Conservation (phyloP, 208 protist species). For the Wallacemonas sp. region DNA sequence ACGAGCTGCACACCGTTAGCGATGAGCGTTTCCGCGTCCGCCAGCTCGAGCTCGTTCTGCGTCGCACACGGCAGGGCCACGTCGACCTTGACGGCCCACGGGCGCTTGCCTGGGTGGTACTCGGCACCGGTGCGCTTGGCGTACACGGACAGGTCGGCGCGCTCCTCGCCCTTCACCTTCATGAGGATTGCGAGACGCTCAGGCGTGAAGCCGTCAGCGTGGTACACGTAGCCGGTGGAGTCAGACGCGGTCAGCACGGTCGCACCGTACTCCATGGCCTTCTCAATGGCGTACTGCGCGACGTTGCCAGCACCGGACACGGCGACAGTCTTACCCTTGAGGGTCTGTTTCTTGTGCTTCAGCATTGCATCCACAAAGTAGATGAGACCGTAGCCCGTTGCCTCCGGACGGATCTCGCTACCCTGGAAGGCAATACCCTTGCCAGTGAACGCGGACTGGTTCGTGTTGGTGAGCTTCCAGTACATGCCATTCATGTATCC, state of each 20-base stretch:
- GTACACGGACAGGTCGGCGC: slow-evolving; percentile 67
- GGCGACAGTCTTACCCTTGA: slow-evolving; percentile 72
- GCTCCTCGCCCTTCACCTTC: slow-evolving; percentile 66
- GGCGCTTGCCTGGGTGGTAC: slow-evolving; percentile 67
- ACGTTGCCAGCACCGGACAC: slow-evolving; percentile 95
- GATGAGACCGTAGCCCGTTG: slow-evolving; percentile 93
- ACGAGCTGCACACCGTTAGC: slow-evolving; percentile 79
- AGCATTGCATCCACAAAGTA: slow-evolving; percentile 91
- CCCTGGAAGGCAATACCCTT: slow-evolving; percentile 90
- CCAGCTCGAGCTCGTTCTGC: slow-evolving; percentile 93
- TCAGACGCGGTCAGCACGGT: slow-evolving; percentile 88
- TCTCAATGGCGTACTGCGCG: slow-evolving; percentile 82
- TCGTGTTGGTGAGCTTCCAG: slow-evolving; percentile 83
- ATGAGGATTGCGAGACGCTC: slow-evolving; percentile 74
- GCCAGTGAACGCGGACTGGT: slow-evolving; percentile 89
- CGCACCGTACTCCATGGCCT: slow-evolving; percentile 81
- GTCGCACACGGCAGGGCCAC: slow-evolving; percentile 91
- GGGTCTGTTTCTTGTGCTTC: slow-evolving; percentile 31
- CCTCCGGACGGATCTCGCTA: slow-evolving; percentile 92
- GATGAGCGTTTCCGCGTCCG: slow-evolving; percentile 73
- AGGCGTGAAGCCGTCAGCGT: slow-evolving; percentile 76
- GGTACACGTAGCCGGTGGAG: slow-evolving; percentile 77
- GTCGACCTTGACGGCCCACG: slow-evolving; percentile 64
- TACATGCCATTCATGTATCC: slow-evolving; percentile 93
- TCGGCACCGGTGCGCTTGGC: slow-evolving; percentile 58